Percentiles rank a stretch among this genome's conserved stretches.
Conservation (phyloP, 129 eudicot genomes). For the Lactuca sativa region DNA sequence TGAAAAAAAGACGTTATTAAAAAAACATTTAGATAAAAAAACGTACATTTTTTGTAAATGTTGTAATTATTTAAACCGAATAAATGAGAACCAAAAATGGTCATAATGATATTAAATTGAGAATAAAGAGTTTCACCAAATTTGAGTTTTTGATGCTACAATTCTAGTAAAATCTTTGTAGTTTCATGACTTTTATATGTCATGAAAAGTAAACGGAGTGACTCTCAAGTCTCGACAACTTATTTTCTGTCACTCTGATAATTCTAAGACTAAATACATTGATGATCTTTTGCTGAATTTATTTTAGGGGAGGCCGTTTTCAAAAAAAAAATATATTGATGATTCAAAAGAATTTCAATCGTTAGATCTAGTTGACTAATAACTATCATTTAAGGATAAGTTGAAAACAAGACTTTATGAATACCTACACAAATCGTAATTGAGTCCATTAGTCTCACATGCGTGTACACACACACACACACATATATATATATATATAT, state of each 20-base stretch:
- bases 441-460: neutral
- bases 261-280: neutral
- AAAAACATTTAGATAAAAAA: too few species aligned
- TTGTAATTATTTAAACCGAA: neutral
- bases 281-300: too few species aligned
- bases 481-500: too few species aligned
- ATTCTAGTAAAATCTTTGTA: neutral
- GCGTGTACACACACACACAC: too few species aligned
- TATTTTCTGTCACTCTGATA: neutral
- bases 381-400: neutral
- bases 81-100: neutral
- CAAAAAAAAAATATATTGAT: too few species aligned
- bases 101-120: neutral
- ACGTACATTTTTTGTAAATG: too few species aligned
- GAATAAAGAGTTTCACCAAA: constrained; percentile 9
- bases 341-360: neutral
- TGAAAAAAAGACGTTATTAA: neutral
- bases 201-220: constrained; percentile 12
- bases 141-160: neutral
- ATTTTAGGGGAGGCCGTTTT: too few species aligned
- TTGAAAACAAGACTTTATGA: neutral
- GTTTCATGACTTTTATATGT: constrained; percentile 13
- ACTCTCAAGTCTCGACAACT: neutral
- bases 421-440: neutral
- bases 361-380: neutral